Conservation (phyloP, 768 basidiomycete genomes). For the Trametes meyenii region DNA sequence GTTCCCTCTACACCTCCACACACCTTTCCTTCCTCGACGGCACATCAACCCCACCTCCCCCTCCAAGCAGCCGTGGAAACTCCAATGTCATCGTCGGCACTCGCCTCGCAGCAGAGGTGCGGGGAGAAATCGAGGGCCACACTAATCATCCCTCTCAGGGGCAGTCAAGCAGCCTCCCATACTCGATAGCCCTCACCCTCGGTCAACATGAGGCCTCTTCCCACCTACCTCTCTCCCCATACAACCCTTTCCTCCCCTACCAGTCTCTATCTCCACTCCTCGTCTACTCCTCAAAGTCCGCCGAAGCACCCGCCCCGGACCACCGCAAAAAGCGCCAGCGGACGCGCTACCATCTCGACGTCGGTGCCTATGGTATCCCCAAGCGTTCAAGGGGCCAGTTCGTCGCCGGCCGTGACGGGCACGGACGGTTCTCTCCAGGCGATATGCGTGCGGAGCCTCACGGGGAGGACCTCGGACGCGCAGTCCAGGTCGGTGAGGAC, state of each 20-base stretch:
- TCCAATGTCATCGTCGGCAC: slow-evolving; percentile 43
- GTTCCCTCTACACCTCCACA: slow-evolving; percentile 46
- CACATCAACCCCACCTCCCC: slow-evolving; percentile 39
- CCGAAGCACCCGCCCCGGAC: slow-evolving; percentile 20
- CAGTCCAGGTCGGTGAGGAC: slow-evolving; percentile 89
- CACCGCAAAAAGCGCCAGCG: slow-evolving; percentile 35
- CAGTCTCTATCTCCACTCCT: slow-evolving; percentile 37
- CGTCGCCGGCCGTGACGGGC: slow-evolving; percentile 32
- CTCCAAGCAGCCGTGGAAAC: slow-evolving; percentile 44
- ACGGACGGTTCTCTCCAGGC: slow-evolving; percentile 17
- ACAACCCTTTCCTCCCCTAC: slow-evolving; percentile 44
- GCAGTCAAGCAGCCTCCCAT: slow-evolving; percentile 39
- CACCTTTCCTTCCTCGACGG: slow-evolving; percentile 46
- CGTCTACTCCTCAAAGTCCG: slow-evolving; percentile 28
- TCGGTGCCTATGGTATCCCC: slow-evolving; percentile 85
- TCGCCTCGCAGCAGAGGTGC: slow-evolving; percentile 50
- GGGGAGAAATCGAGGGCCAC: slow-evolving; percentile 45
- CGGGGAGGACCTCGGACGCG: slow-evolving; percentile 39
- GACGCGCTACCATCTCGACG: slow-evolving; percentile 58
- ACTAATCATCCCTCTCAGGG: slow-evolving; percentile 37
- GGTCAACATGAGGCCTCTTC: slow-evolving; percentile 40
- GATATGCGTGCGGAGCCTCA: slow-evolving; percentile 14
- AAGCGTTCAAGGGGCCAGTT: slow-evolving; percentile 45
- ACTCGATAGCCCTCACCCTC: slow-evolving; percentile 49
- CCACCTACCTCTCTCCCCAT: slow-evolving; percentile 35